A percentile compares a stretch with the other conserved stretches of the same genome.
Evolutionary conservation across 495 filamentous ascomycete species (phyloP).

Genomic region (Penicillium cosmopolitanum): DNA sequence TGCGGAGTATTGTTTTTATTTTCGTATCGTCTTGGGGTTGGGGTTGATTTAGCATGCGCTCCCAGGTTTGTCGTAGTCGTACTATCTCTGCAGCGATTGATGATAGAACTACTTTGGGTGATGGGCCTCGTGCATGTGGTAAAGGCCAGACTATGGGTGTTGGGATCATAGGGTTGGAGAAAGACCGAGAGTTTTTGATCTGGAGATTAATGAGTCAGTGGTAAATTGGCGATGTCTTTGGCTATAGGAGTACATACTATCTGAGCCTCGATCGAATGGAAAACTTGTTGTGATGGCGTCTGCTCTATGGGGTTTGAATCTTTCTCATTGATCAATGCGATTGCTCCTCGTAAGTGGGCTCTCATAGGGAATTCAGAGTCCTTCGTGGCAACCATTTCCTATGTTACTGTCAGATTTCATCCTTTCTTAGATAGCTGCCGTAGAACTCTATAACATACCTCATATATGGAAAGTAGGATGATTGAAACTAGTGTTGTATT

Average conservation of each 20-base stretch:
- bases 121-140: slow-evolving; percentile 17
- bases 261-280: slow-evolving; percentile 34
- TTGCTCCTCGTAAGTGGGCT: slow-evolving; percentile 39
- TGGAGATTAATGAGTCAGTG: slow-evolving; percentile 3
- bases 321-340: slow-evolving; percentile 38
- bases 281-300: slow-evolving; percentile 22
- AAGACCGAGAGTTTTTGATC: slow-evolving; percentile 33
- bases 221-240: not conserved
- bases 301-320: slow-evolving; percentile 19
- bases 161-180: slow-evolving; percentile 28
- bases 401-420: slow-evolving; percentile 2
- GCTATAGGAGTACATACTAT: slow-evolving; percentile 30
- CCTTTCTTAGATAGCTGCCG: not conserved
- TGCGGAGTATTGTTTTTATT: slow-evolving; percentile 23
- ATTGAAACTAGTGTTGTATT: slow-evolving; percentile 62
- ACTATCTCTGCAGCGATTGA: slow-evolving; percentile 30
- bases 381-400: slow-evolving; percentile 39
- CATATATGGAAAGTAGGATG: slow-evolving; percentile 65
- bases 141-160: slow-evolving; percentile 36
- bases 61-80: slow-evolving; percentile 34
- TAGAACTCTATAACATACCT: slow-evolving; percentile 42
- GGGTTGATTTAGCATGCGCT: slow-evolving; percentile 9
- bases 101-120: slow-evolving; percentile 29
- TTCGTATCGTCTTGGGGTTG: slow-evolving; percentile 11
- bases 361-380: slow-evolving; percentile 27